Conservation (phyloP, 495 filamentous ascomycete genomes). For the Podospora appendiculata region DNA sequence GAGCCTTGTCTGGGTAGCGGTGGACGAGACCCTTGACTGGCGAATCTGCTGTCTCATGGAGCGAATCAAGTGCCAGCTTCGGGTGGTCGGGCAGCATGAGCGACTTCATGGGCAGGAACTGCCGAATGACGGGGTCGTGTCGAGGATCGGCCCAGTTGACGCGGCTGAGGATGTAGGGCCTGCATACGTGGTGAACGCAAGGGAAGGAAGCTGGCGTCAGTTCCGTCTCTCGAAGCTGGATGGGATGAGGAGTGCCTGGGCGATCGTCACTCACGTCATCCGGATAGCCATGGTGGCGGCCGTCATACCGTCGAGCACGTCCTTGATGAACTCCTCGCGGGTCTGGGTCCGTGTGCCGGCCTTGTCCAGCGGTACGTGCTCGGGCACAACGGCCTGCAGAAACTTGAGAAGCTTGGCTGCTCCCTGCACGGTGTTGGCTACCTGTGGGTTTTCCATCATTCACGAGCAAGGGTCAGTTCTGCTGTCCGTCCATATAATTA, state of each 20-base stretch:
- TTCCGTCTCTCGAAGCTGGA: neutral
- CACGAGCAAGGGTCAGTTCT: neutral
- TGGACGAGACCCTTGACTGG: slow-evolving; percentile 46
- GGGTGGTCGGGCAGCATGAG: slow-evolving; percentile 43
- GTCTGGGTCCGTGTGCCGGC: slow-evolving; percentile 26
- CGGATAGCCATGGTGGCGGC: slow-evolving; percentile 48
- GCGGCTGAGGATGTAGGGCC: slow-evolving; percentile 46
- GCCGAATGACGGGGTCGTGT: slow-evolving; percentile 45
- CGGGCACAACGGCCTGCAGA: slow-evolving; percentile 36
- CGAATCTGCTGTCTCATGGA: slow-evolving; percentile 42
- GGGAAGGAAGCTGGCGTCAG: too few species aligned
- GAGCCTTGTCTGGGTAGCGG: slow-evolving; percentile 51
- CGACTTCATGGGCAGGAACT: slow-evolving; percentile 47
- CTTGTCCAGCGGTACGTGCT: slow-evolving; percentile 29
- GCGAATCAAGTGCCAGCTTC: slow-evolving; percentile 30
- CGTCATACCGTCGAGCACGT: slow-evolving; percentile 40
- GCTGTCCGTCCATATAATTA: too few species aligned
- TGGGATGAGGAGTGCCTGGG: neutral
- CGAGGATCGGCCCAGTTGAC: slow-evolving; percentile 49
- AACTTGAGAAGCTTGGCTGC: slow-evolving; percentile 31
- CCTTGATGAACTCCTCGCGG: slow-evolving; percentile 41
- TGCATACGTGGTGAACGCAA: slow-evolving; percentile 6
- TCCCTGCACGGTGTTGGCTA: slow-evolving; percentile 33
- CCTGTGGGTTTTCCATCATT: slow-evolving; percentile 5
- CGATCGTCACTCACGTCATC: slow-evolving; percentile 26